These are phyloP conservation scores for Plasmopara viticola DNA, from an alignment of 352 stramenopile species.

Conservation along the genomic window DNA sequence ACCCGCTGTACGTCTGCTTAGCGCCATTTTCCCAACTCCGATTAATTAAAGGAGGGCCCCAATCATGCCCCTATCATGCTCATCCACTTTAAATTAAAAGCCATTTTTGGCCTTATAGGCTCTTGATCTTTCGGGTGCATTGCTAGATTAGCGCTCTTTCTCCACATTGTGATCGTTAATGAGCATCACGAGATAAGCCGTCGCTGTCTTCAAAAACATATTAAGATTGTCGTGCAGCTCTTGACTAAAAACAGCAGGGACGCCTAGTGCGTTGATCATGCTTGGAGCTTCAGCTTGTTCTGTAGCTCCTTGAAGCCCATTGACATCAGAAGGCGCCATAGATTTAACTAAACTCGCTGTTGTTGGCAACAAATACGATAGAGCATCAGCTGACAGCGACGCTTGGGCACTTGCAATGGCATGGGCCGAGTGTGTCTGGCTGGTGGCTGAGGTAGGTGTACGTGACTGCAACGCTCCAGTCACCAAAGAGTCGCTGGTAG, in stretches of 20 bases:
- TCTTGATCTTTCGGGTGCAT: no score
- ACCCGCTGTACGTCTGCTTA: no score
- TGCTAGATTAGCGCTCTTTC: no score
- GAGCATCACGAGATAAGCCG: constrained; percentile 33
- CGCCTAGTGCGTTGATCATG: not conserved
- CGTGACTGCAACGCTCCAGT: constrained; percentile 12
- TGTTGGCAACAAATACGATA: constrained; percentile 29
- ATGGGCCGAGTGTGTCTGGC: constrained; percentile 12
- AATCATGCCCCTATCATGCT: no score
- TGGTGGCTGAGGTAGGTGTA: constrained; percentile 1
- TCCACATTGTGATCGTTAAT: constrained; percentile 26
- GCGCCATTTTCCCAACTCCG: no score
- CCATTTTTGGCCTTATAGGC: no score
- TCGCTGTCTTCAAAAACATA: constrained; percentile 36
- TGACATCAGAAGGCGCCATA: constrained; percentile 2
- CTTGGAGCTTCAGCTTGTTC: not conserved
- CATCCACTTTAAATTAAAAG: no score
- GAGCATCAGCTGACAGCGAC: constrained; percentile 17
- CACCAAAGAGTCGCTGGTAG: constrained; percentile 15
- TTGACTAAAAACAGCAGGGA: constrained; percentile 19
- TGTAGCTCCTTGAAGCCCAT: constrained; percentile 2
- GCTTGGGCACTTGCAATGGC: constrained; percentile 20
- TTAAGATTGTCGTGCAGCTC: constrained; percentile 35
- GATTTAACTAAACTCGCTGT: constrained; percentile 13
- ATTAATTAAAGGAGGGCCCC: no score